These are phyloP conservation scores for Licmophora abbreviata DNA, from an alignment of 108 stramenopile species.

Conservation along the genomic window DNA sequence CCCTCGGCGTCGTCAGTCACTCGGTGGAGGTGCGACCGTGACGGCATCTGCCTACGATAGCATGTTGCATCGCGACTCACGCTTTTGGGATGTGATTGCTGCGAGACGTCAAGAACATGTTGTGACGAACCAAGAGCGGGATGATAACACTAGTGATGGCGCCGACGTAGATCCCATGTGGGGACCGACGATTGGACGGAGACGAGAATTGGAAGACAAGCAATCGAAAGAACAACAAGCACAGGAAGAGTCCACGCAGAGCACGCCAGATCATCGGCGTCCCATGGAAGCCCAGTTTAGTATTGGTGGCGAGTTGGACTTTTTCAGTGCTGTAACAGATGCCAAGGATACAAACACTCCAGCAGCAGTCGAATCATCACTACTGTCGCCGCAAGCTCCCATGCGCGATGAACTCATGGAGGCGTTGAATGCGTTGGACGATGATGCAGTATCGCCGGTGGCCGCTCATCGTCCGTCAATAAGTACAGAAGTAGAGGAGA, in stretches of 20 bases:
- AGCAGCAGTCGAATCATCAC: too few relatives aligned
- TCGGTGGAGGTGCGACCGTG: conserved; percentile 18
- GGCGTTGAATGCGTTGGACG: conserved; percentile 54
- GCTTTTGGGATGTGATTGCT: conserved; percentile 84
- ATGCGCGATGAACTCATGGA: conserved; percentile 57
- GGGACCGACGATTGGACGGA: conserved; percentile 71
- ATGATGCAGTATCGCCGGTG: conserved; percentile 26
- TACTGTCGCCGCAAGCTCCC: conserved; percentile 35
- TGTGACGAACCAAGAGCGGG: conserved; percentile 19
- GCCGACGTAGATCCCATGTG: conserved; percentile 21
- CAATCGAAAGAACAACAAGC: conserved; percentile 7
- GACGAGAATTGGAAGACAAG: conserved; percentile 40
- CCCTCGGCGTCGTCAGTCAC: not conserved
- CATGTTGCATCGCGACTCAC: conserved; percentile 78
- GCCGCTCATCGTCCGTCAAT: conserved; percentile 2
- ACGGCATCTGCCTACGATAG: conserved; percentile 67
- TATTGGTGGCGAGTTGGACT: conserved; percentile 74
- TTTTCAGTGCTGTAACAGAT: conserved; percentile 9
- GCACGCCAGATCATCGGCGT: too few relatives aligned
- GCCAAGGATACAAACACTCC: conserved; percentile 14
- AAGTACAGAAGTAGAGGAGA: conserved; percentile 1
- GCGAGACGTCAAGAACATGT: conserved; percentile 49
- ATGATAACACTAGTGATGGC: conserved; percentile 18
- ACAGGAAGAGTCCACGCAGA: not conserved
- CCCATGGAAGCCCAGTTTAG: conserved; percentile 53